Evolutionary conservation across 768 basidiomycete species (phyloP).

Genomic region (Pilatotrama ljubarskyi): DNA sequence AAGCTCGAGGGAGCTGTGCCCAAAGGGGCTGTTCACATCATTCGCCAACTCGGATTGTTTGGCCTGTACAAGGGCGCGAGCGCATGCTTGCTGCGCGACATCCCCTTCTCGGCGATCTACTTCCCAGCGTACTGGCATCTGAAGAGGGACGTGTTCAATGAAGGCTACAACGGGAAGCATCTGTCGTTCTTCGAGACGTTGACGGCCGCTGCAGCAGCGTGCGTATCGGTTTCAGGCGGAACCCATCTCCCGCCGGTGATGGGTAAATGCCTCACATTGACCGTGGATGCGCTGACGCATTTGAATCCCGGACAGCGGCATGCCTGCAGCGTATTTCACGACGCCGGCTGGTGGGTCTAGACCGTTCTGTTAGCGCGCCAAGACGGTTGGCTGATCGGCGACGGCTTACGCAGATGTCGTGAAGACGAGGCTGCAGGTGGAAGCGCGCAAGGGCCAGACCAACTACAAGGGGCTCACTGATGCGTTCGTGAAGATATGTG

Average conservation of each 20-base stretch:
- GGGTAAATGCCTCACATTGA: constrained; percentile 10
- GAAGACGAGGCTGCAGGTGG: constrained; percentile 94
- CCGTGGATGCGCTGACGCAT: constrained; percentile 16
- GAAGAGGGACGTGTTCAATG: constrained; percentile 92
- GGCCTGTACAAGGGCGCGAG: constrained; percentile 93
- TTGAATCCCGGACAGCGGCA: constrained; percentile 62
- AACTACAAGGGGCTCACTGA: constrained; percentile 88
- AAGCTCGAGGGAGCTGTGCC: constrained; percentile 79
- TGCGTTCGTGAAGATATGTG: constrained; percentile 89
- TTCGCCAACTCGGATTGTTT: constrained; percentile 87
- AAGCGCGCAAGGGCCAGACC: constrained; percentile 88
- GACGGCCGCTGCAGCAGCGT: constrained; percentile 79
- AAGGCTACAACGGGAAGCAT: constrained; percentile 94
- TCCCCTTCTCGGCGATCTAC: constrained; percentile 95
- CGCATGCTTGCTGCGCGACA: constrained; percentile 92
- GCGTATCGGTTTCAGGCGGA: constrained; percentile 36
- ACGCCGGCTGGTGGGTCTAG: constrained; percentile 75
- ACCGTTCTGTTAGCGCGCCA: constrained; percentile 22
- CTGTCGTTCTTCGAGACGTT: constrained; percentile 90
- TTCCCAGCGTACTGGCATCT: constrained; percentile 87
- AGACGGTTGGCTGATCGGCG: constrained; percentile 17
- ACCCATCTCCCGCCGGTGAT: constrained; percentile 11
- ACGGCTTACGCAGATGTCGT: constrained; percentile 72
- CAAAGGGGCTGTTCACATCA: constrained; percentile 88
- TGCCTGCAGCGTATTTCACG: constrained; percentile 95